These are phyloP conservation scores for Dovyalis caffra DNA, from an alignment of 345 rosid genomes.

Conservation along the genomic window DNA sequence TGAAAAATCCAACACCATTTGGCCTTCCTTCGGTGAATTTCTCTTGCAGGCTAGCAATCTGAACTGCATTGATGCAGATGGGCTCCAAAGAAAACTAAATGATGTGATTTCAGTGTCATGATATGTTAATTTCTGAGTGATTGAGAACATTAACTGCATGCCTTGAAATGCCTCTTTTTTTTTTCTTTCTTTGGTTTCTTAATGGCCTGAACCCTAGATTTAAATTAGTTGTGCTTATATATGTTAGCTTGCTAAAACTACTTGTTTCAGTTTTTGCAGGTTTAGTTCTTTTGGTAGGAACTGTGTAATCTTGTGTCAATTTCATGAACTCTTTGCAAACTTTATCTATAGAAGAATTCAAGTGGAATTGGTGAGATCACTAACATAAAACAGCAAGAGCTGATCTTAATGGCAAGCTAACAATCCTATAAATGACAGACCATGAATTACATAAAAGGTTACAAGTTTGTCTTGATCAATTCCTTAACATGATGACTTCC, in stretches of 20 bases:
- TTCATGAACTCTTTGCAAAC: neutral
- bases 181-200: neutral
- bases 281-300: neutral
- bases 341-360: neutral
- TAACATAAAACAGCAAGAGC: neutral
- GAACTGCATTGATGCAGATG: constrained; percentile 12
- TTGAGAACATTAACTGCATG: neutral
- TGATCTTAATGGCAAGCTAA: neutral
- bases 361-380: neutral
- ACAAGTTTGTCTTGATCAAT: neutral
- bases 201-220: neutral
- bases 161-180: neutral
- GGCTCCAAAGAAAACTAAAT: constrained; percentile 24
- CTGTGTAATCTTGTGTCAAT: neutral
- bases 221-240: neutral
- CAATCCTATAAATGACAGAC: neutral
- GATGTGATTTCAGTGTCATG: constrained; percentile 3
- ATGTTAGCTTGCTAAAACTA: neutral
- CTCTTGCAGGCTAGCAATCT: constrained; percentile 17
- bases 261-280: neutral
- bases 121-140: neutral
- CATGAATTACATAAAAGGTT: neutral
- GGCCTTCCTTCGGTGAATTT: neutral
- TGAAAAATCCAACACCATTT: neutral
- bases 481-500: too few species aligned